Conservation (phyloP, 1,139 yeast genomes). For the Pichia sp. region DNA sequence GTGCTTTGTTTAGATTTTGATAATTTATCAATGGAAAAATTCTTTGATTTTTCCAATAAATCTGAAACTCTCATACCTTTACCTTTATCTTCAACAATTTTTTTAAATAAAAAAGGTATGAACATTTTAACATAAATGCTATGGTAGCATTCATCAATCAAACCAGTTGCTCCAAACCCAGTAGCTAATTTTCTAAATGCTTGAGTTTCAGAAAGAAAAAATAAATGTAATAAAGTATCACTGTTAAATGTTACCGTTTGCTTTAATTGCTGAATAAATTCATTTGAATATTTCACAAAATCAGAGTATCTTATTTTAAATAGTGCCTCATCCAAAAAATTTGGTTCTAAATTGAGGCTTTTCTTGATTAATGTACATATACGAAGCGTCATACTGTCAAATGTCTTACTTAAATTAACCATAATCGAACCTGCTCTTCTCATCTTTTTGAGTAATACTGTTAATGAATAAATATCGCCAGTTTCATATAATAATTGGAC, state of each 20-base stretch:
- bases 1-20: conserved; percentile 6
- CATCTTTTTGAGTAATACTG: conserved; percentile 58
- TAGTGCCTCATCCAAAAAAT: conserved; percentile 49
- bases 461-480: conserved; percentile 53
- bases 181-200: conserved; percentile 69
- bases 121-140: conserved; percentile 52
- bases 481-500: conserved; percentile 49
- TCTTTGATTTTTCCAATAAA: conserved; percentile 1
- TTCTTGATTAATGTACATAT: conserved; percentile 47
- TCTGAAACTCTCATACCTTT: background rate
- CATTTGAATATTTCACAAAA: conserved; percentile 39
- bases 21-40: conserved; percentile 1
- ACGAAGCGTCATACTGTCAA: conserved; percentile 52
- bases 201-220: conserved; percentile 46
- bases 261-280: conserved; percentile 28
- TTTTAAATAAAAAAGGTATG: conserved; percentile 18
- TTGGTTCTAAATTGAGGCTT: conserved; percentile 39
- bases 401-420: conserved; percentile 52
- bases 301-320: conserved; percentile 41
- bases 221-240: conserved; percentile 33
- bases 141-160: conserved; percentile 68
- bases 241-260: conserved; percentile 25
- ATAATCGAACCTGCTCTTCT: conserved; percentile 73
- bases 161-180: conserved; percentile 77
- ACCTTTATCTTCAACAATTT: conserved; percentile 3